Conservation (phyloP, 202 grass and related monocot species). For the Setaria italica region DNA sequence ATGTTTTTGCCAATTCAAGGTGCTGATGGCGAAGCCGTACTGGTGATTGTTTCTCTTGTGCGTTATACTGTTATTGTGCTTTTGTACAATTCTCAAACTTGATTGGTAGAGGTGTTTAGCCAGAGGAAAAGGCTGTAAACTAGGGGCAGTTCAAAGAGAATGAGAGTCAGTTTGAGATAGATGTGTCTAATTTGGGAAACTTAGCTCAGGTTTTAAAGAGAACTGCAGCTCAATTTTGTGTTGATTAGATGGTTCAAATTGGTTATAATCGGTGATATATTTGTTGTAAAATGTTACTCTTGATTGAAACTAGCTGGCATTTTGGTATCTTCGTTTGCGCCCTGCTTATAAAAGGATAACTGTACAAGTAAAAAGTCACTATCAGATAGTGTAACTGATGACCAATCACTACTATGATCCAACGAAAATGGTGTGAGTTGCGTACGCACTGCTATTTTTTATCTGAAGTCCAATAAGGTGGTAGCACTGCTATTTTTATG, state of each 20-base stretch:
- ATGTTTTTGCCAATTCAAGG: background rate
- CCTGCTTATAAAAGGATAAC: background rate
- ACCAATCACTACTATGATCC: background rate
- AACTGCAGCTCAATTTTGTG: constrained; percentile 5
- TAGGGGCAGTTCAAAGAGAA: background rate
- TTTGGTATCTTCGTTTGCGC: background rate
- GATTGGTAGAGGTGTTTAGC: background rate
- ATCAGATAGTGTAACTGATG: background rate
- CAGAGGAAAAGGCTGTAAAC: background rate
- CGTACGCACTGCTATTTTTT: background rate
- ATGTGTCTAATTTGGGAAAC: background rate
- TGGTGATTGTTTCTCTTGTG: background rate
- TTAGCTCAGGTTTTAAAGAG: background rate
- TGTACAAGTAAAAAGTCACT: background rate
- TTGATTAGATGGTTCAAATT: background rate
- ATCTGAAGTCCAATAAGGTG: background rate
- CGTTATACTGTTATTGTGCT: too few species aligned
- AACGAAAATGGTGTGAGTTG: background rate
- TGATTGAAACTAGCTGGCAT: background rate
- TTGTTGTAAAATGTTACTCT: background rate
- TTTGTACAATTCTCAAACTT: constrained; percentile 13
- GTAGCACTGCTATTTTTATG: too few species aligned
- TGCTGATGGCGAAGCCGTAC: background rate
- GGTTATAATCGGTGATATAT: background rate
- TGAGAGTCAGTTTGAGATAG: background rate